Percentiles rank a stretch among this genome's conserved stretches.
phyloP scores from a whole-genome alignment of 23 red algal species.

The Gracilaria gracilis region DNA sequence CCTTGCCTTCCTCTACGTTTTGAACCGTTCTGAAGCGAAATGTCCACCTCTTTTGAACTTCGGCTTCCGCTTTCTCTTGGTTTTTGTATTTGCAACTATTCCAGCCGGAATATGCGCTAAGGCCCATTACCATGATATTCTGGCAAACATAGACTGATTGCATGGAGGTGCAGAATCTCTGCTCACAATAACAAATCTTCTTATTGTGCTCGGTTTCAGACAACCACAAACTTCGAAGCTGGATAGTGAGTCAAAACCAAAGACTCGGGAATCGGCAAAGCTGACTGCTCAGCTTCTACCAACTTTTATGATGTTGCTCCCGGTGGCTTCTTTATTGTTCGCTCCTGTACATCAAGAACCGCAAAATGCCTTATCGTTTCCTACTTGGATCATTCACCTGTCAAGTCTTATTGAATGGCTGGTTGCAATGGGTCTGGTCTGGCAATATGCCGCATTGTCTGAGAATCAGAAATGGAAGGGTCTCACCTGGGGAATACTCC shows the following conservation, averaged over 20 bases:
- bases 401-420: conserved; percentile 85
- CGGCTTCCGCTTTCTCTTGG: conserved; percentile 88
- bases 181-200: conserved; percentile 83
- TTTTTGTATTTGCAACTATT: conserved; percentile 92
- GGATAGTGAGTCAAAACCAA: not conserved
- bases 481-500: conserved; percentile 84
- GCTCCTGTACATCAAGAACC: conserved; percentile 61
- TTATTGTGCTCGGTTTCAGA: conserved; percentile 82
- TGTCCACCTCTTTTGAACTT: conserved; percentile 65
- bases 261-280: not conserved
- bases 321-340: not conserved
- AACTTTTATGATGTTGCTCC: not conserved
- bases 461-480: conserved; percentile 72
- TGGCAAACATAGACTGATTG: conserved; percentile 93
- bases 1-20: conserved; percentile 75
- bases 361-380: conserved; percentile 76
- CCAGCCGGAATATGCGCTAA: conserved; percentile 88
- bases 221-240: conserved; percentile 3
- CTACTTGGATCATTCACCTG: conserved; percentile 84
- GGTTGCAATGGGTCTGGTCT: conserved; percentile 77
- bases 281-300: not conserved
- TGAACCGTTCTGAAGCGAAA: conserved; percentile 28
- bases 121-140: conserved; percentile 67
- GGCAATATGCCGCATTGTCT: conserved; percentile 54
- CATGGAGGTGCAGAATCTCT: conserved; percentile 90